Base-by-base conservation (phyloP, 2,329 filamentous ascomycete genomes). In the Fusarium sp. region DNA sequence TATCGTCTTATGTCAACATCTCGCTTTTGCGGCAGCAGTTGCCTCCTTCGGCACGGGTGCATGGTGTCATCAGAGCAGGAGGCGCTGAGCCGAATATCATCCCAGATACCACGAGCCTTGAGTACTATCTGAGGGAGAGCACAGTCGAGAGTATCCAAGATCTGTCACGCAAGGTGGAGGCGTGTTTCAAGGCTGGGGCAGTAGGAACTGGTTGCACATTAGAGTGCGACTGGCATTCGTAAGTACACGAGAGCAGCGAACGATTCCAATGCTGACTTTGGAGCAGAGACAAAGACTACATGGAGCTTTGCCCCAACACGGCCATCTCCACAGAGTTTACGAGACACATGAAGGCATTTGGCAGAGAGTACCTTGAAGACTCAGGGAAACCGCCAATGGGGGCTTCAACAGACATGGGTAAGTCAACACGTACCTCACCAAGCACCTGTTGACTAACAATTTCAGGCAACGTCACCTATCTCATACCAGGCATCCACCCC, bases 1-100 rank as follows among this genome's bases (percentile, higher is more conserved):
- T 91, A 3, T 82, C 84, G 0, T 85, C 83, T 0, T 88, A 88
- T 72, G 86, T 85, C 62, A 82, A 82, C 50, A 78, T 91, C 5
- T 85, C 86, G 0, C 82, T 88, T 0, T 81, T 91, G 7, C 85
- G 90, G 1, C 89, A 91, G 78, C 89, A 91, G 77, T 84, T 88
- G 5, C 83, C 85, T 71, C 87, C 89, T 0, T 85, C 86, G 5
- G 86, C 87, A 64, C 80, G 86, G 8, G 84, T 88, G 71, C 80
- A 90, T 68, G 84, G 88, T 1, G 85, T 88, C 25, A 88, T 91
- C 64, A 85, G 85, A 0, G 79, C 89, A 63, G 88, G 88, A 2
- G 89, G 89, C 0, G 83, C 84, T 9, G 85, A 86, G 18, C 84
- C 89, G 0, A 91, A 91, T 73, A 84, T 91, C 16, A 91, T 91